These are phyloP conservation scores for Knoxia roxburghii DNA, from an alignment of 257 asterid species.

Conservation along the genomic window DNA sequence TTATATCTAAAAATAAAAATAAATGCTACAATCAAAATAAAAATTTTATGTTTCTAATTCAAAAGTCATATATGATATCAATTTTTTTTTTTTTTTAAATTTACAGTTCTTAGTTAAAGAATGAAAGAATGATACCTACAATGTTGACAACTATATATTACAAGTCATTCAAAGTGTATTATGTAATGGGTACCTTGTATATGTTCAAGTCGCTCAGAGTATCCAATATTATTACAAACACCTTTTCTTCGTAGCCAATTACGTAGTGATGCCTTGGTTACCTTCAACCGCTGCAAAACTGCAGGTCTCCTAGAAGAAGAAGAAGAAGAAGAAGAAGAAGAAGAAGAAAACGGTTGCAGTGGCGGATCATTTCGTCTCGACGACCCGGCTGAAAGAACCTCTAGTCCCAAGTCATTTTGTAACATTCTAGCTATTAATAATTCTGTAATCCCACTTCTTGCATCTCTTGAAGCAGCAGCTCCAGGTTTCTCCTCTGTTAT, in stretches of 20 bases:
- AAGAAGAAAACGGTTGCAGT: conserved; percentile 33
- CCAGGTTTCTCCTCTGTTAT: conserved; percentile 43
- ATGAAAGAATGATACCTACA: conserved; percentile 28
- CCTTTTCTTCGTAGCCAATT: conserved; percentile 52
- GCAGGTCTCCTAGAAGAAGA: conserved; percentile 75
- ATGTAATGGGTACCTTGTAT: background rate
- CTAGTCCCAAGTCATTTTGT: conserved; percentile 67
- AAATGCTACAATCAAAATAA: too few relatives aligned
- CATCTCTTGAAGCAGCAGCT: conserved; percentile 21
- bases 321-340: too few relatives aligned
- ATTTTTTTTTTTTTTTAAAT: too few relatives aligned
- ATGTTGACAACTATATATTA: conserved; percentile 1
- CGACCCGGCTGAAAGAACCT: conserved; percentile 44
- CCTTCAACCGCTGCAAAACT: conserved; percentile 53
- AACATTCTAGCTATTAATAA: conserved; percentile 57
- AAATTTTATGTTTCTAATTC: too few relatives aligned
- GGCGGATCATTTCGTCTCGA: conserved; percentile 19
- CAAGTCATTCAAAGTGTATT: background rate
- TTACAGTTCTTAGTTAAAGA: too few relatives aligned
- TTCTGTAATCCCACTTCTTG: conserved; percentile 40
- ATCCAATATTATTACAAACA: conserved; percentile 15
- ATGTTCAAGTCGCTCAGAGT: background rate
- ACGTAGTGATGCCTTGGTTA: conserved; percentile 53
- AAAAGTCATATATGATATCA: too few relatives aligned
- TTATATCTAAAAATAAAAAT: too few relatives aligned